These are phyloP conservation scores for Pyracantha coccinea DNA, from an alignment of 331 rosid genomes.

Conservation along the genomic window DNA sequence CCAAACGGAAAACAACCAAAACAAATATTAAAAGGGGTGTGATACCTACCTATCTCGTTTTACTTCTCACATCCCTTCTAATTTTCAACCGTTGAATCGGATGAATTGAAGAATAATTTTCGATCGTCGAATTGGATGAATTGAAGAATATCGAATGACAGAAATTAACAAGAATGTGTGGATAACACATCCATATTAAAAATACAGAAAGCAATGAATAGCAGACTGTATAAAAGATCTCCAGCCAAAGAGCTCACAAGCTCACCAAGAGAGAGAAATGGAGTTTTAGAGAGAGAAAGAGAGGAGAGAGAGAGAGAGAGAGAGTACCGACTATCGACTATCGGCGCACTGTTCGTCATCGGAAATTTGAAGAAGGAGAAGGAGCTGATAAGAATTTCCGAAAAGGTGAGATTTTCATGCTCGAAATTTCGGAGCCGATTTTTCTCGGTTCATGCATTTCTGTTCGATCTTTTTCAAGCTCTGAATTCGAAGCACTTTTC, in stretches of 20 bases:
- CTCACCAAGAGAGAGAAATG: neutral
- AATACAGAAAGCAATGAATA: conserved; percentile 1
- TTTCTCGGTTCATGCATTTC: neutral
- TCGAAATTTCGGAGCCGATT: conserved; percentile 14
- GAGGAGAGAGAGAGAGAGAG: conserved; percentile 18
- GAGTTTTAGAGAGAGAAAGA: conserved; percentile 16
- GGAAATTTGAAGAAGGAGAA: neutral
- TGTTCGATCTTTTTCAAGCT: neutral
- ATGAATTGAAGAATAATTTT: no score
- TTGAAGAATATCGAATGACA: no score
- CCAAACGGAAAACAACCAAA: conserved; percentile 40
- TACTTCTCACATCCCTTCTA: no score
- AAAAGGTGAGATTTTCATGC: conserved; percentile 1
- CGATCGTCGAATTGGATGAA: no score
- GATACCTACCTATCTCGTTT: no score
- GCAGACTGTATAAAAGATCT: conserved; percentile 45
- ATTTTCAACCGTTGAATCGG: no score
- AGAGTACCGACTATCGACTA: conserved; percentile 36
- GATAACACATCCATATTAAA: no score
- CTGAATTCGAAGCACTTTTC: conserved; percentile 5
- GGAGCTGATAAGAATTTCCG: neutral
- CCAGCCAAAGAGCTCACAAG: conserved; percentile 10
- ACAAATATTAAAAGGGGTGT: conserved; percentile 3
- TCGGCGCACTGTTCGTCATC: neutral
- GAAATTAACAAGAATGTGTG: no score